phyloP scores from a whole-genome alignment of 371 early-diverging fungal genomes.

The Zancudomyces culisetae region DNA sequence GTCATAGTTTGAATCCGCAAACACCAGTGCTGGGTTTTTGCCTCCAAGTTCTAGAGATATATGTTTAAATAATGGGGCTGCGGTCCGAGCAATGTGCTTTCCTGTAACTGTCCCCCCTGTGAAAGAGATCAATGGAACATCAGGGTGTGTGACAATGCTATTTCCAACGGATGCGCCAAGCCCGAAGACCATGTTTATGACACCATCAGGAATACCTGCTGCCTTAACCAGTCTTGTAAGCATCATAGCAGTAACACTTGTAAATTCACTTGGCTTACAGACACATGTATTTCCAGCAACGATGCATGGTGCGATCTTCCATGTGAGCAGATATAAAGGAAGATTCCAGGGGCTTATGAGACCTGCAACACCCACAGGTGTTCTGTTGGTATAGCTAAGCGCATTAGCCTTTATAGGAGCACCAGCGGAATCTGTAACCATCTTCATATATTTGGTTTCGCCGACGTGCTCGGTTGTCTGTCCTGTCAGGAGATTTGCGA shows the following conservation, averaged over 20 bases:
- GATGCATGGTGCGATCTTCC: slow-evolving; percentile 61
- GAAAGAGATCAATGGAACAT: slow-evolving; percentile 49
- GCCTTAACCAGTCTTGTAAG: slow-evolving; percentile 36
- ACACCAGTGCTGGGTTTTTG: slow-evolving; percentile 57
- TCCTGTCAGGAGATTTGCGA: slow-evolving; percentile 30
- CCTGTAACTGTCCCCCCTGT: slow-evolving; percentile 65
- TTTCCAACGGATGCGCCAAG: slow-evolving; percentile 36
- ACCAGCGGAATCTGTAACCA: slow-evolving; percentile 6
- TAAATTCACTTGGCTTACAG: slow-evolving; percentile 58
- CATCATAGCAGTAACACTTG: slow-evolving; percentile 41
- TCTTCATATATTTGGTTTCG: slow-evolving; percentile 6
- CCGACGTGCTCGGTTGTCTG: slow-evolving; percentile 11
- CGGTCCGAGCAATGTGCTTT: slow-evolving; percentile 24
- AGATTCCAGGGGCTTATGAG: slow-evolving; percentile 53
- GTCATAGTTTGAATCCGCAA: slow-evolving; percentile 50
- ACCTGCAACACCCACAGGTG: slow-evolving; percentile 46
- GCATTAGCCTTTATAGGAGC: not conserved
- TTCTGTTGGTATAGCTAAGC: slow-evolving; percentile 28
- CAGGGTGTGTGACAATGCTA: slow-evolving; percentile 38
- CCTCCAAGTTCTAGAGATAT: slow-evolving; percentile 55
- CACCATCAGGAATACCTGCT: slow-evolving; percentile 49
- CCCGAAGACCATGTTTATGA: slow-evolving; percentile 65
- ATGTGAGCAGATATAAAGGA: slow-evolving; percentile 48
- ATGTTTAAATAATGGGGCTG: slow-evolving; percentile 40
- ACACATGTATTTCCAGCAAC: slow-evolving; percentile 51